These are phyloP conservation scores for Blepharisma stoltei DNA, from an alignment of 73 alveolate species.

Conservation along the genomic window DNA sequence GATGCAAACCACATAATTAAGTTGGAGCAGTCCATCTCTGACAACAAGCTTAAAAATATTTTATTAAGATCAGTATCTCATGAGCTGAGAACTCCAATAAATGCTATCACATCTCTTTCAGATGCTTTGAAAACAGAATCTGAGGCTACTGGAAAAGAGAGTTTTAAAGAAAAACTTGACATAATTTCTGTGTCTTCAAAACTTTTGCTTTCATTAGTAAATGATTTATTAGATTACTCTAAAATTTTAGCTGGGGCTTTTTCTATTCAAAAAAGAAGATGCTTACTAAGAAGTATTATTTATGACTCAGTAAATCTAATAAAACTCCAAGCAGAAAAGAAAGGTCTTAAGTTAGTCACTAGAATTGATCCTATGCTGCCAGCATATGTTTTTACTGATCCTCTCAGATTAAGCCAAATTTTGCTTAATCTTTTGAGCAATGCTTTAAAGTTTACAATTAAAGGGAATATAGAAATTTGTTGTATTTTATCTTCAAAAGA, in stretches of 20 bases:
- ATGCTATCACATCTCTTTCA: conserved; percentile 24
- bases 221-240: conserved; percentile 48
- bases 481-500: neutral
- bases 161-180: neutral
- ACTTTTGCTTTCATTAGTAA: conserved; percentile 29
- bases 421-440: conserved; percentile 42
- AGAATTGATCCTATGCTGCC: conserved; percentile 10
- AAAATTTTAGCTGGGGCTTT: conserved; percentile 39
- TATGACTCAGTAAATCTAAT: conserved; percentile 29
- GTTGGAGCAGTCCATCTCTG: too few relatives aligned
- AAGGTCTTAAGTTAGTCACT: conserved; percentile 29
- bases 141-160: neutral
- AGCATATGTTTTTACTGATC: conserved; percentile 30
- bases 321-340: conserved; percentile 30
- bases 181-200: conserved; percentile 29
- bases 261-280: neutral
- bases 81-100: conserved; percentile 30
- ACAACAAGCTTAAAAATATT: conserved; percentile 1
- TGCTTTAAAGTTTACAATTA: conserved; percentile 43
- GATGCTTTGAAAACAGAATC: neutral
- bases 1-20: too few relatives aligned
- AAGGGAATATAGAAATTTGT: conserved; percentile 36
- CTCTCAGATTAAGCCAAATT: conserved; percentile 37
- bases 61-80: conserved; percentile 35
- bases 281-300: conserved; percentile 13